phyloP scores from a whole-genome alignment of 1,139 yeast species.

The Candida albicans region DNA sequence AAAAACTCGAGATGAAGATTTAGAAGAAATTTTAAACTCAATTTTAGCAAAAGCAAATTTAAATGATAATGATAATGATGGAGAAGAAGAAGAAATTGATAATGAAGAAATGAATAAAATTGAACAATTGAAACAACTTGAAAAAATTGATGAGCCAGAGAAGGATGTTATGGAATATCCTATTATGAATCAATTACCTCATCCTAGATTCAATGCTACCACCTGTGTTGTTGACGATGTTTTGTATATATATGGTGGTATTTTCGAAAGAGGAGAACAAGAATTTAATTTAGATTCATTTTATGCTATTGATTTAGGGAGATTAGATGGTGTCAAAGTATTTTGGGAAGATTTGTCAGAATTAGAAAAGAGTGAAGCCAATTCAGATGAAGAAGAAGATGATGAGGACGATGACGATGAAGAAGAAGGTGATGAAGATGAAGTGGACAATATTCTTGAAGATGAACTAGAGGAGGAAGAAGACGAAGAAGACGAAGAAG shows the following conservation, averaged over 20 bases:
- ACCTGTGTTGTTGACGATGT: slow-evolving; percentile 85
- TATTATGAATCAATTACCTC: slow-evolving; percentile 67
- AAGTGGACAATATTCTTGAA: slow-evolving; percentile 42
- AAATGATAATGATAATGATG: slow-evolving; percentile 53
- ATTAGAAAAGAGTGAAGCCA: slow-evolving; percentile 27
- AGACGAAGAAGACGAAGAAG: slow-evolving; percentile 62
- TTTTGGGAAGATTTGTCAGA: slow-evolving; percentile 81
- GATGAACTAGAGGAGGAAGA: slow-evolving; percentile 53
- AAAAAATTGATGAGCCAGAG: slow-evolving; percentile 37
- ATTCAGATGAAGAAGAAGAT: slow-evolving; percentile 45
- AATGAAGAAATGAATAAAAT: slow-evolving; percentile 42
- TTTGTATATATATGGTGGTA: slow-evolving; percentile 87
- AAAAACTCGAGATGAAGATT: slow-evolving; percentile 70
- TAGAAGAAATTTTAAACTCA: slow-evolving; percentile 76
- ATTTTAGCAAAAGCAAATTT: slow-evolving; percentile 72
- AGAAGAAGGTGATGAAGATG: slow-evolving; percentile 66
- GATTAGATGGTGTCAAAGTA: slow-evolving; percentile 83
- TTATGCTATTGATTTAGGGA: slow-evolving; percentile 82
- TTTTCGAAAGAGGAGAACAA: slow-evolving; percentile 83
- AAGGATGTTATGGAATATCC: slow-evolving; percentile 51
- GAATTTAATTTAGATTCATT: slow-evolving; percentile 84
- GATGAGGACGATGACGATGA: slow-evolving; percentile 44
- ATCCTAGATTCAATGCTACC: slow-evolving; percentile 84
- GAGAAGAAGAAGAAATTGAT: slow-evolving; percentile 33
- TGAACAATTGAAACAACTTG: slow-evolving; percentile 38